Conservation (phyloP, 1,139 yeast species). For the Kodamaea alishanica region DNA sequence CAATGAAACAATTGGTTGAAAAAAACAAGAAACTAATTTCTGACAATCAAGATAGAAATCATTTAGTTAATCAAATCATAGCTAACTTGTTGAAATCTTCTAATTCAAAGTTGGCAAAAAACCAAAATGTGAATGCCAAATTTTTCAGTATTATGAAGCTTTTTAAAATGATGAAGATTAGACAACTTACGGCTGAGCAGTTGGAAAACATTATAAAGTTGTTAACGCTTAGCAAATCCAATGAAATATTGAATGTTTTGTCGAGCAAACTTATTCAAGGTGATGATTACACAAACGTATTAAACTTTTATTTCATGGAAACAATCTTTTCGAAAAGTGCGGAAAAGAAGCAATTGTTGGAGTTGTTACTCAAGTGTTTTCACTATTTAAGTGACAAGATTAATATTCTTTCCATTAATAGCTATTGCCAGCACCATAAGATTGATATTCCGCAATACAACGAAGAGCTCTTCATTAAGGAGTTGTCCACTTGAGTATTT, state of each 20-base stretch:
- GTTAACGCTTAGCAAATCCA: constrained; percentile 24
- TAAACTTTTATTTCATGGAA: constrained; percentile 33
- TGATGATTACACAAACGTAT: constrained; percentile 16
- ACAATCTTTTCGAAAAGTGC: constrained; percentile 13
- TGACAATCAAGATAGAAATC: constrained; percentile 8
- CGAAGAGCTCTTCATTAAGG: constrained; percentile 1
- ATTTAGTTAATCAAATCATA: constrained; percentile 18
- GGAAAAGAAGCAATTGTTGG: constrained; percentile 11
- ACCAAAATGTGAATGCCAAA: constrained; percentile 3
- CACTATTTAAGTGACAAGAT: constrained; percentile 17
- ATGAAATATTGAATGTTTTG: constrained; percentile 26
- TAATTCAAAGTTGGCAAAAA: background rate
- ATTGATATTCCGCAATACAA: background rate
- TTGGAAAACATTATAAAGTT: constrained; percentile 26
- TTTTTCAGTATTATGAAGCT: constrained; percentile 20
- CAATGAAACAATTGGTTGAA: constrained; percentile 1
- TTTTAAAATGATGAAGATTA: constrained; percentile 20
- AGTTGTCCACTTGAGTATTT: background rate
- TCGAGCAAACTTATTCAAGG: constrained; percentile 25
- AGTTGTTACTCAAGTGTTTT: constrained; percentile 18
- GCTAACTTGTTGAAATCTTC: constrained; percentile 15
- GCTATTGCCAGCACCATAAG: constrained; percentile 7
- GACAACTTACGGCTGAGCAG: constrained; percentile 21
- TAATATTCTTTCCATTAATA: constrained; percentile 15
- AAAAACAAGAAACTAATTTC: constrained; percentile 7